Conservation (phyloP, 768 basidiomycete genomes). For the Boletellus emodensis region DNA sequence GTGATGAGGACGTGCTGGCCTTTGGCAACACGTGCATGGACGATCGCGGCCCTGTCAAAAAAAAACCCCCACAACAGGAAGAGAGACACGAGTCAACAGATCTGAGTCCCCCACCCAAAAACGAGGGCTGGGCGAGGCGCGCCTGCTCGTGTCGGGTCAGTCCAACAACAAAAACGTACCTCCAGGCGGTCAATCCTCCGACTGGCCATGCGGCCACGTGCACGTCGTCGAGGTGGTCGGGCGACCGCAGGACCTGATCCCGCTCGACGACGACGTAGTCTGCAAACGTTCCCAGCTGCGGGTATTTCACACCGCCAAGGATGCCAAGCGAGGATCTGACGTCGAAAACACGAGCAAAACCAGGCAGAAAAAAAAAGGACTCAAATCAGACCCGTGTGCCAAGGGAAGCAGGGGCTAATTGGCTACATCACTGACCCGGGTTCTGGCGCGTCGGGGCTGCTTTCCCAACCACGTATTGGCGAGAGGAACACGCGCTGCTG, state of each 20-base stretch:
- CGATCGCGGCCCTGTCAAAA: constrained; percentile 52
- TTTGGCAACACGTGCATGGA: constrained; percentile 57
- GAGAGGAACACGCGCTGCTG: constrained; percentile 68
- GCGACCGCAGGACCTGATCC: constrained; percentile 61
- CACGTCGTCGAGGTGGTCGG: constrained; percentile 62
- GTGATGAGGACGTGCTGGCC: constrained; percentile 78
- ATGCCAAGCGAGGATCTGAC: constrained; percentile 51
- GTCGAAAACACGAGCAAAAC: too few relatives aligned
- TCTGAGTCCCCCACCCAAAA: too few relatives aligned
- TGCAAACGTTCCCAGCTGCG: constrained; percentile 65
- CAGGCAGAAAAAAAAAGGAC: too few relatives aligned
- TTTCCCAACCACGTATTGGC: constrained; percentile 76
- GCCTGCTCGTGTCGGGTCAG: not conserved
- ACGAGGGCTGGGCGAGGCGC: too few relatives aligned
- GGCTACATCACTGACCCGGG: constrained; percentile 39
- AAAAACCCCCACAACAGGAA: too few relatives aligned
- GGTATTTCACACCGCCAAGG: constrained; percentile 55
- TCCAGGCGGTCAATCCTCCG: constrained; percentile 79
- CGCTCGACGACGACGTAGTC: constrained; percentile 74
- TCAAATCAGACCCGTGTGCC: not conserved
- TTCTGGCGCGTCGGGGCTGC: constrained; percentile 62
- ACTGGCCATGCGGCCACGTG: constrained; percentile 76
- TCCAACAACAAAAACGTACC: constrained; percentile 38
- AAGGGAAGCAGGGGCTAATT: not conserved
- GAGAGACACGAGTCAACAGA: too few relatives aligned